Conservation (phyloP, 2,329 filamentous ascomycete species). For the Rosellinia necatrix region DNA sequence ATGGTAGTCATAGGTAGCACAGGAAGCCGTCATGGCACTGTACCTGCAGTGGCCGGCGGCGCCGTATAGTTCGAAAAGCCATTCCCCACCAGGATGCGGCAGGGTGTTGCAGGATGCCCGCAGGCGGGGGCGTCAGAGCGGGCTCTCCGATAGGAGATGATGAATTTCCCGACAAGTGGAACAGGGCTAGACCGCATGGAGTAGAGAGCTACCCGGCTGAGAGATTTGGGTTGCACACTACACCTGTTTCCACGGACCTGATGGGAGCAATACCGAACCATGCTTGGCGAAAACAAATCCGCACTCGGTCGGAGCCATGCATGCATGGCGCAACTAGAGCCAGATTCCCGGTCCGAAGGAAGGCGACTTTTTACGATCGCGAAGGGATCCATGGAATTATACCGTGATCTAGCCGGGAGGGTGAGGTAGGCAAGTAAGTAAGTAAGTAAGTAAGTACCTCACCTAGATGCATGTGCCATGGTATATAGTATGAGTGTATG, state of each 20-base stretch:
- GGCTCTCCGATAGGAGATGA: conserved; percentile 23
- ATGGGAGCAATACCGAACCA: neutral
- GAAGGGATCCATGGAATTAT: no score
- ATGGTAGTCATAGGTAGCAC: conserved; percentile 6
- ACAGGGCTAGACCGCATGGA: neutral
- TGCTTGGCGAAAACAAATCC: neutral
- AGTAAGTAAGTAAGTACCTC: no score
- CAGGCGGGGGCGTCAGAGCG: conserved; percentile 16
- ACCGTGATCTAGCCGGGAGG: no score
- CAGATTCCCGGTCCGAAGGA: neutral
- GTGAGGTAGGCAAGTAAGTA: no score
- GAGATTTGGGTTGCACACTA: no score
- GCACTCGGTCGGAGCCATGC: neutral
- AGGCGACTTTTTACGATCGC: no score
- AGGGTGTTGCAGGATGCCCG: conserved; percentile 9
- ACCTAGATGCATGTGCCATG: no score
- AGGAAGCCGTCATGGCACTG: neutral
- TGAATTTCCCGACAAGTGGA: conserved; percentile 14
- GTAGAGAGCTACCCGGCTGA: no score
- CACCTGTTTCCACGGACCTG: neutral
- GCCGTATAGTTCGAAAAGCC: conserved; percentile 14
- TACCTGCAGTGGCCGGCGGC: conserved; percentile 27
- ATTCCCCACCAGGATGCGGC: conserved; percentile 10
- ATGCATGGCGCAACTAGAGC: neutral
- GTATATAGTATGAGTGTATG: no score